Percentiles rank a stretch among this genome's conserved stretches.
Conservation (phyloP, 1,139 yeast species). For the Nakaseomyces kungkrabaensis region DNA sequence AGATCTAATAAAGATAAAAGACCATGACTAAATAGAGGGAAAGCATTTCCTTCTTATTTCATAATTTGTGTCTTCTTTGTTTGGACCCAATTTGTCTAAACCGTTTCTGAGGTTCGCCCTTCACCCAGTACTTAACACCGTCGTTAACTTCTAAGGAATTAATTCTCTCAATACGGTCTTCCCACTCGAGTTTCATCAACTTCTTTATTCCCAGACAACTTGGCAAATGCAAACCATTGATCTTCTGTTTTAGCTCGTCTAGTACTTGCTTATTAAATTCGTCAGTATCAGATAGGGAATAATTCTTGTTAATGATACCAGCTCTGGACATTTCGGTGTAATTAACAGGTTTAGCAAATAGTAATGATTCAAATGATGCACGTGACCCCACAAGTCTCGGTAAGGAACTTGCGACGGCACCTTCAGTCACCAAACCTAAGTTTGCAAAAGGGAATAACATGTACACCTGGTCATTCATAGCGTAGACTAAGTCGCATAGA, state of each 20-base stretch:
- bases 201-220: constrained; percentile 57
- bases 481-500: constrained; percentile 67
- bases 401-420: constrained; percentile 65
- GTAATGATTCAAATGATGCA: constrained; percentile 62
- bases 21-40: neutral
- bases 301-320: constrained; percentile 57
- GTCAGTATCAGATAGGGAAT: constrained; percentile 39
- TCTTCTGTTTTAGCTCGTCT: constrained; percentile 37
- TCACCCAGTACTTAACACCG: constrained; percentile 63
- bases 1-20: too few species aligned
- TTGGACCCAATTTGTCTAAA: constrained; percentile 1
- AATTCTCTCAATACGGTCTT: constrained; percentile 44
- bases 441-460: constrained; percentile 71
- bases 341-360: constrained; percentile 55
- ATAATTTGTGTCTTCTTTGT: constrained; percentile 3
- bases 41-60: neutral
- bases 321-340: constrained; percentile 44
- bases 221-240: constrained; percentile 43
- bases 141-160: constrained; percentile 53
- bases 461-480: constrained; percentile 51
- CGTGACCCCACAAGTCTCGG: constrained; percentile 67
- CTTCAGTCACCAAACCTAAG: constrained; percentile 78
- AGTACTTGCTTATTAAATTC: constrained; percentile 48
- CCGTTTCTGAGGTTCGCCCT: constrained; percentile 5
- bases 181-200: constrained; percentile 37